phyloP scores from a whole-genome alignment of 345 rosid genomes.

The Noccaea bulbosa region DNA sequence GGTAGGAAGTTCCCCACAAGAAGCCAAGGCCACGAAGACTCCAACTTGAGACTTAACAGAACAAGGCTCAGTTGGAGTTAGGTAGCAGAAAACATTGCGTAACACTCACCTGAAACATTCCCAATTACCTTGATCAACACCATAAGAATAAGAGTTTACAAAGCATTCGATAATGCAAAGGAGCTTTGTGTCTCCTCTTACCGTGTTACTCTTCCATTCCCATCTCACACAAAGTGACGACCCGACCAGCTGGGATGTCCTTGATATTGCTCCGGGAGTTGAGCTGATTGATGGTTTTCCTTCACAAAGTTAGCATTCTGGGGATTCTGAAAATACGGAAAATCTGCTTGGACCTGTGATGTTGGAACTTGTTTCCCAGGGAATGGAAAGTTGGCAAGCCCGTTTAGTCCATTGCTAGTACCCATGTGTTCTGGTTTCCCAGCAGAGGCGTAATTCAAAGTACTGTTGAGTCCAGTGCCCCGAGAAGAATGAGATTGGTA shows the following conservation, averaged over 20 bases:
- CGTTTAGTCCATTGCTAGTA: constrained; percentile 57
- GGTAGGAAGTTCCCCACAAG: constrained; percentile 67
- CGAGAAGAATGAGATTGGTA: constrained; percentile 67
- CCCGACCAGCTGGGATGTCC: constrained; percentile 81
- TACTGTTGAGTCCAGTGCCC: constrained; percentile 50
- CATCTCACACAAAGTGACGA: constrained; percentile 83
- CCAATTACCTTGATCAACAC: constrained; percentile 50
- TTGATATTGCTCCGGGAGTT: constrained; percentile 76
- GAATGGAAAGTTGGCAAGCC: constrained; percentile 72
- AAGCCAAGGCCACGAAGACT: constrained; percentile 69
- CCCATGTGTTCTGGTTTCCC: constrained; percentile 54
- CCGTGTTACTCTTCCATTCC: constrained; percentile 47
- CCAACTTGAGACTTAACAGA: constrained; percentile 71
- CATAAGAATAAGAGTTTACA: constrained; percentile 18
- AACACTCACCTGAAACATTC: constrained; percentile 63
- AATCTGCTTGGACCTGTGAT: constrained; percentile 55
- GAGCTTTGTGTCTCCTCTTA: constrained; percentile 29
- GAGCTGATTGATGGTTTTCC: constrained; percentile 59
- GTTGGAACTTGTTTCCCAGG: constrained; percentile 76
- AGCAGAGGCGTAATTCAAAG: constrained; percentile 50
- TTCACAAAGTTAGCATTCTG: constrained; percentile 56
- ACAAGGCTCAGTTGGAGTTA: constrained; percentile 66
- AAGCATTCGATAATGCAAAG: neutral
- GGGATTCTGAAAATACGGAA: constrained; percentile 50
- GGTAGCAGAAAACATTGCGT: constrained; percentile 63